Percentiles rank a stretch among this genome's conserved stretches.
These are phyloP conservation scores for Clavispora carvajalis DNA, from an alignment of 805 yeast genomes.

Conservation along the genomic window DNA sequence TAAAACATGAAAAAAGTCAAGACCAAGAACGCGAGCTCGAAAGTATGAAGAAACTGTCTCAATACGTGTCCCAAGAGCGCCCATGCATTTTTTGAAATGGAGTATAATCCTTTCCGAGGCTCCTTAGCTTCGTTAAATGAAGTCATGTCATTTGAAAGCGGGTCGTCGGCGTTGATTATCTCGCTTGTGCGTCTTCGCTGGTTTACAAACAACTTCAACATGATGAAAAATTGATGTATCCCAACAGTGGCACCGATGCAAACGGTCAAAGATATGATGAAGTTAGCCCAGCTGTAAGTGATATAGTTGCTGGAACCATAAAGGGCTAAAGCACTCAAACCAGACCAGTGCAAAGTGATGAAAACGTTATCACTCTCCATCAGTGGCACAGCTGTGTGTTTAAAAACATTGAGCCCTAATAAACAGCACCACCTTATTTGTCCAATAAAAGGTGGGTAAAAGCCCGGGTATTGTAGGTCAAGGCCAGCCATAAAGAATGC, in stretches of 20 bases:
- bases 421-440: conserved; percentile 52
- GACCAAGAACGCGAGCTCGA: conserved; percentile 41
- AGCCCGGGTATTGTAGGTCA: conserved; percentile 56
- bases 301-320: conserved; percentile 20
- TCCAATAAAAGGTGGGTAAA: conserved; percentile 50
- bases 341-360: conserved; percentile 36
- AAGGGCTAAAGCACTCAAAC: conserved; percentile 35
- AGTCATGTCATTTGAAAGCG: background rate
- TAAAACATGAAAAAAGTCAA: conserved; percentile 31
- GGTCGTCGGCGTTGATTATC: too few relatives aligned
- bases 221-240: conserved; percentile 17
- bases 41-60: conserved; percentile 26
- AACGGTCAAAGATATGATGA: conserved; percentile 30
- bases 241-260: conserved; percentile 23
- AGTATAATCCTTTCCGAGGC: background rate
- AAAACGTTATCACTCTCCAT: conserved; percentile 32
- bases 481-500: conserved; percentile 53
- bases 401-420: conserved; percentile 28
- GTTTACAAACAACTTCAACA: conserved; percentile 12
- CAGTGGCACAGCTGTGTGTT: conserved; percentile 3
- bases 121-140: background rate
- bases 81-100: conserved; percentile 9
- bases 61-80: conserved; percentile 29
- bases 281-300: conserved; percentile 38
- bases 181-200: background rate